Conservation (phyloP, 495 filamentous ascomycete species). For the Pyrenula massariospora region DNA sequence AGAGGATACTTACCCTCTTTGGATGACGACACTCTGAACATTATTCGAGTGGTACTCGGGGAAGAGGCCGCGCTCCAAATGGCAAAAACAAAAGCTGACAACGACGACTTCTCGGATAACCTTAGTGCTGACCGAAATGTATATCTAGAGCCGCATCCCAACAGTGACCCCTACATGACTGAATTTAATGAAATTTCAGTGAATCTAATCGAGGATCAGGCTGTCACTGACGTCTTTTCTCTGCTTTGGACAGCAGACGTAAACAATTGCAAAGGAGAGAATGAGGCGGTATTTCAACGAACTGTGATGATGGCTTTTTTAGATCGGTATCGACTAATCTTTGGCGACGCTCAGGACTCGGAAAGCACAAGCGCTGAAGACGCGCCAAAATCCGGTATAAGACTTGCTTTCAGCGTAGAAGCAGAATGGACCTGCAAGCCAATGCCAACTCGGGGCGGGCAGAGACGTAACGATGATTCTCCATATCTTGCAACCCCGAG, state of each 20-base stretch:
- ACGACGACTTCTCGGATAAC: neutral
- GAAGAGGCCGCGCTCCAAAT: neutral
- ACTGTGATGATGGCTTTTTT: conserved; percentile 7
- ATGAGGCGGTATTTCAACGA: conserved; percentile 8
- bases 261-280: conserved; percentile 5
- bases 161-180: neutral
- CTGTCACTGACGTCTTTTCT: neutral
- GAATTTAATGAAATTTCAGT: neutral
- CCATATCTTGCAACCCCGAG: conserved; percentile 1
- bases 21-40: conserved; percentile 3
- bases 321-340: conserved; percentile 4
- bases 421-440: conserved; percentile 5
- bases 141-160: neutral
- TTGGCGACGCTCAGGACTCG: neutral
- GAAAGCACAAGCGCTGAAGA: neutral
- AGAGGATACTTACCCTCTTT: conserved; percentile 6
- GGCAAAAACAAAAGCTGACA: conserved; percentile 1
- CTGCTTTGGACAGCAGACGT: conserved; percentile 3
- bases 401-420: conserved; percentile 6
- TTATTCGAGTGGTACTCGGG: conserved; percentile 2
- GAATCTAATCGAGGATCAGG: neutral
- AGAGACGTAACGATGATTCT: neutral
- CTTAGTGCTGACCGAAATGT: conserved; percentile 3
- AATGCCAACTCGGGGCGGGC: conserved; percentile 1
- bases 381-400: neutral